These are phyloP conservation scores for Macrophomina tecta DNA, from an alignment of 2,329 filamentous ascomycete species.

Conservation along the genomic window DNA sequence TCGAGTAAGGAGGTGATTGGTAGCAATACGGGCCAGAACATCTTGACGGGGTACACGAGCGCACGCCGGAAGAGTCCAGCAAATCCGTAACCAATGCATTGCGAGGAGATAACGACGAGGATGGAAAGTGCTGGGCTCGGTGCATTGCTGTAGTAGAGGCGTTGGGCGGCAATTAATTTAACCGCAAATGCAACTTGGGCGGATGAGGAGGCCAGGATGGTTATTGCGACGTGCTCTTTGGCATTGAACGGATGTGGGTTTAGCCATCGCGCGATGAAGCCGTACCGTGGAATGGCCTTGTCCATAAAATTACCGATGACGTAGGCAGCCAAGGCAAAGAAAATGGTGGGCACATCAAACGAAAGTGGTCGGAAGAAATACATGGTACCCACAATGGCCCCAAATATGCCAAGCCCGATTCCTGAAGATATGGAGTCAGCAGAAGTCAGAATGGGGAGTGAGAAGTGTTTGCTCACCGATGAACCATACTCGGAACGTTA, in stretches of 20 bases:
- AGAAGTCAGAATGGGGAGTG: background rate
- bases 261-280: constrained; percentile 39
- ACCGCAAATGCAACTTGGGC: constrained; percentile 27
- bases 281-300: constrained; percentile 43
- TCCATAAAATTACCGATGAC: constrained; percentile 50
- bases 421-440: background rate
- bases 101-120: constrained; percentile 29
- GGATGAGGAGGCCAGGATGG: constrained; percentile 30
- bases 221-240: constrained; percentile 43
- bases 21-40: constrained; percentile 29
- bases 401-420: background rate
- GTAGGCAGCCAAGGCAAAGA: constrained; percentile 54
- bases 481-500: constrained; percentile 19
- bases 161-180: constrained; percentile 28
- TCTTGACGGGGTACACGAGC: constrained; percentile 30
- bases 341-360: constrained; percentile 52
- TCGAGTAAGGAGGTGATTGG: constrained; percentile 29
- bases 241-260: constrained; percentile 47
- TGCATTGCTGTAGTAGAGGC: constrained; percentile 27
- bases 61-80: constrained; percentile 28
- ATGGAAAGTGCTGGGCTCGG: constrained; percentile 7
- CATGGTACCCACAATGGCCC: constrained; percentile 36
- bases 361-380: constrained; percentile 57
- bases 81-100: constrained; percentile 31
- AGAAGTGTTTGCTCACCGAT: constrained; percentile 16